Conservation (phyloP, 495 filamentous ascomycete species). For the Xylaria palmicola region DNA sequence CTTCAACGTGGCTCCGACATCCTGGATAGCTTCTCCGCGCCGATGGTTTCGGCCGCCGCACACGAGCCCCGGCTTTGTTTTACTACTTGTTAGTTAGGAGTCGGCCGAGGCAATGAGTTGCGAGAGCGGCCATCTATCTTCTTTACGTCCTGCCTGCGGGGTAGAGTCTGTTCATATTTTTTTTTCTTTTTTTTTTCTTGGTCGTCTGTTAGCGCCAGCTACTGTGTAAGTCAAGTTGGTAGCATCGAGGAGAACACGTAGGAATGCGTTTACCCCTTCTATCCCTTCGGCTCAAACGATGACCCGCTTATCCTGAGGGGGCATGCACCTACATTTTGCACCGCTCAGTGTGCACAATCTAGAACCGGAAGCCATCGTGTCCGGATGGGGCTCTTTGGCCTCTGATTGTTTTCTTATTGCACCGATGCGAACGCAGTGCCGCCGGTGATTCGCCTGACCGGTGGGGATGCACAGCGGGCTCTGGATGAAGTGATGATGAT, state of each 20-base stretch:
- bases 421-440: not conserved
- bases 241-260: not conserved
- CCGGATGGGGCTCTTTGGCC: not conserved
- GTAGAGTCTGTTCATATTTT: not conserved
- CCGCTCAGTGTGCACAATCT: not conserved
- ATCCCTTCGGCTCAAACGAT: conserved; percentile 8
- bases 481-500: conserved; percentile 31
- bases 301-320: conserved; percentile 1
- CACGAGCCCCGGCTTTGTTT: not conserved
- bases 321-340: not conserved
- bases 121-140: not conserved
- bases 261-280: no score
- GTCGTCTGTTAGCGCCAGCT: not conserved
- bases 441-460: not conserved
- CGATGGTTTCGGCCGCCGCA: not conserved
- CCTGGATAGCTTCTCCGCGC: not conserved
- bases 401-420: not conserved
- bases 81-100: no score
- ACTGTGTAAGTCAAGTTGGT: not conserved
- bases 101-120: not conserved
- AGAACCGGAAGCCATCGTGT: not conserved
- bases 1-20: not conserved
- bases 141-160: not conserved
- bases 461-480: not conserved
- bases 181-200: not conserved